A percentile compares a stretch with the other conserved stretches of the same genome.
These are phyloP conservation scores for Volvariella volvacea DNA, from an alignment of 1,284 basidiomycete genomes.

Conservation along the genomic window DNA sequence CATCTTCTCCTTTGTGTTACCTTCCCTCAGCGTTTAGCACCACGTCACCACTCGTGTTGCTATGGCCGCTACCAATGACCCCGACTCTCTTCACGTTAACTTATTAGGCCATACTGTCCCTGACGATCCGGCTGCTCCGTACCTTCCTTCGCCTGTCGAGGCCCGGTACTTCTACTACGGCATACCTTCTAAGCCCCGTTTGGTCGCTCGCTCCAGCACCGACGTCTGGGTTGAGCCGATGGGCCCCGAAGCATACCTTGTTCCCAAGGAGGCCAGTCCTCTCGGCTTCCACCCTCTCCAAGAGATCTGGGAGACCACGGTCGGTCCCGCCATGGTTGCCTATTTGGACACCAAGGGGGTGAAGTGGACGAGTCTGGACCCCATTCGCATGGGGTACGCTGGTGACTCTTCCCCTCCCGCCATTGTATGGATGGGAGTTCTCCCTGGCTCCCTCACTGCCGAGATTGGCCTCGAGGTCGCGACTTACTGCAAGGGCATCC, in stretches of 20 bases:
- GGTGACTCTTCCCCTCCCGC: conserved; percentile 2
- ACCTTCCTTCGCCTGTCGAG: conserved; percentile 5
- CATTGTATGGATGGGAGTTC: conserved; percentile 7
- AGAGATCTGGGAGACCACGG: too few relatives aligned
- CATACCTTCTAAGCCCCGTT: conserved; percentile 17
- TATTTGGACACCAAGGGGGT: conserved; percentile 13
- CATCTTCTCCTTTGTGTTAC: too few relatives aligned
- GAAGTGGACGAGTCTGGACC: conserved; percentile 13
- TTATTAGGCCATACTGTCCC: too few relatives aligned
- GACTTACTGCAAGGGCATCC: conserved; percentile 5
- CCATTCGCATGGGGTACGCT: conserved; percentile 13
- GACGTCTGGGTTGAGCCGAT: conserved; percentile 17
- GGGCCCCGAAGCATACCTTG: conserved; percentile 21
- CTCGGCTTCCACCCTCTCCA: conserved; percentile 7
- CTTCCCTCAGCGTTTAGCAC: too few relatives aligned
- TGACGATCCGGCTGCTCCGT: not conserved
- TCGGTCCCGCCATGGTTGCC: conserved; percentile 1
- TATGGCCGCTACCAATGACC: too few relatives aligned
- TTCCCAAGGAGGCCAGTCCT: conserved; percentile 11
- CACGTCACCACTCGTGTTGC: too few relatives aligned
- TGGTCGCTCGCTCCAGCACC: conserved; percentile 22
- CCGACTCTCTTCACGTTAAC: not conserved
- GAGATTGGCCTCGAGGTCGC: conserved; percentile 9
- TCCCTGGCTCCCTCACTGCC: conserved; percentile 9
- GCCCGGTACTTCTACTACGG: conserved; percentile 15